Base-by-base conservation (phyloP, 2,329 filamentous ascomycete genomes). In the Aspergillus tamarii region DNA sequence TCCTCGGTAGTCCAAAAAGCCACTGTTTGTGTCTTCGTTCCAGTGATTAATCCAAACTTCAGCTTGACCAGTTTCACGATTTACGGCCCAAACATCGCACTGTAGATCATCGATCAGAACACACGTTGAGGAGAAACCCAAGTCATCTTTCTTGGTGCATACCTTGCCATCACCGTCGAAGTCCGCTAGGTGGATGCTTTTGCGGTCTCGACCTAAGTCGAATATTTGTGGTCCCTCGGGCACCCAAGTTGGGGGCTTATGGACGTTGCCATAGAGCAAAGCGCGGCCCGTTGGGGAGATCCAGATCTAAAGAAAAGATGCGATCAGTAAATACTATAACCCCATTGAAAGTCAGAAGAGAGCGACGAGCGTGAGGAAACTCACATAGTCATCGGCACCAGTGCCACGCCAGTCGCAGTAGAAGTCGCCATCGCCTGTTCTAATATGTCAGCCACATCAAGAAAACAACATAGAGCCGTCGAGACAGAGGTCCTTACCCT, bases 121-220 rank as follows among this genome's bases (percentile, higher is more conserved):
- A n/a, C n/a, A n/a, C n/a, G n/a, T n/a, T n/a, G n/a, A n/a, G n/a
- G n/a, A n/a, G n/a, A n/a, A n/a, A n/a, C n/a, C n/a, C n/a, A n/a
- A n/a, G n/a, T 39, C 14, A 39, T 39, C 0, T 39, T 39, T 19
- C 7, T 19, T 39, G 2, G 16, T 19, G 36, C n/a, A n/a, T 39
- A 39, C 36, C 36, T 55, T 64, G 48, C 56, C 53, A 28, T 79
- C 76, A 14, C 78, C 77, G 58, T 81, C 77, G 23, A 81, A 74
- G 64, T 82, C 80, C 2, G 74, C 76, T 43, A 69, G 82, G 10
- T 73, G 72, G 11, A 78, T 28, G 14, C 41, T 55, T 1, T 52
- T 39, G 8, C 59, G 50, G 4, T 55, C 52, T 19, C 34, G 46
- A 6, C 39, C 50, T 6, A 36, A 21, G 14, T 34, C 21, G 39